A percentile compares a stretch with the other conserved stretches of the same genome.
These are phyloP conservation scores for Penicillium sp. DNA, from an alignment of 2,329 filamentous ascomycete genomes.

Conservation along the genomic window DNA sequence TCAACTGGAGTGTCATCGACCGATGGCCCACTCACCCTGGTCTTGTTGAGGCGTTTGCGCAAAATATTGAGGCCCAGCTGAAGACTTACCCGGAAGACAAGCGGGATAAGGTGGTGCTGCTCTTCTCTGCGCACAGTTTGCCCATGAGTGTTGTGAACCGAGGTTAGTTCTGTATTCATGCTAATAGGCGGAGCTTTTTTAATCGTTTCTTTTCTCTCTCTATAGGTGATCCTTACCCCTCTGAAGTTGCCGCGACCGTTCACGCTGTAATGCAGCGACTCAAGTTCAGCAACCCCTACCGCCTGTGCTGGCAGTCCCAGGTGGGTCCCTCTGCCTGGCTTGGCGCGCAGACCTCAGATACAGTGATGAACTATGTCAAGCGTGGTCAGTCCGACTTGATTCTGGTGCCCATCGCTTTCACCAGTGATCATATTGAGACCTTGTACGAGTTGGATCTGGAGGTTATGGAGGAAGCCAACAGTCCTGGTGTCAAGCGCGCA, in stretches of 20 bases:
- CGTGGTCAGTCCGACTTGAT: constrained; percentile 90
- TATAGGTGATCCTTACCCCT: constrained; percentile 85
- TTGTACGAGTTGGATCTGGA: constrained; percentile 92
- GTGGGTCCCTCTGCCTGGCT: constrained; percentile 95
- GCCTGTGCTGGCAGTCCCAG: constrained; percentile 96
- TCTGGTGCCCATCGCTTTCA: constrained; percentile 94
- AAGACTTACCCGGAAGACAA: constrained; percentile 79
- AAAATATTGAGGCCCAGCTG: constrained; percentile 85
- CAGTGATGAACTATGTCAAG: constrained; percentile 83
- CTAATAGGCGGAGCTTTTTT: background rate
- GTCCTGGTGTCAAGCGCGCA: constrained; percentile 79
- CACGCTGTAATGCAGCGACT: constrained; percentile 94
- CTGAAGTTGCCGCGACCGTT: constrained; percentile 93
- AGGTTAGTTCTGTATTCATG: constrained; percentile 50
- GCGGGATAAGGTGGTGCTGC: constrained; percentile 75
- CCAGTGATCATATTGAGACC: constrained; percentile 98
- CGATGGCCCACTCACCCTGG: constrained; percentile 93
- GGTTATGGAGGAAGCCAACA: constrained; percentile 80
- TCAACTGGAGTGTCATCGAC: constrained; percentile 97
- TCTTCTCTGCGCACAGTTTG: constrained; percentile 94
- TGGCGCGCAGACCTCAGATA: constrained; percentile 86
- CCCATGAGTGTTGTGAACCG: constrained; percentile 98
- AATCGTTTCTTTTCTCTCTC: background rate
- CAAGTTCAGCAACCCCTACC: constrained; percentile 84
- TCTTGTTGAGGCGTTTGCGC: constrained; percentile 86